These are phyloP conservation scores for Wickerhamomyces chaumierensis DNA, from an alignment of 805 yeast species.

Conservation along the genomic window DNA sequence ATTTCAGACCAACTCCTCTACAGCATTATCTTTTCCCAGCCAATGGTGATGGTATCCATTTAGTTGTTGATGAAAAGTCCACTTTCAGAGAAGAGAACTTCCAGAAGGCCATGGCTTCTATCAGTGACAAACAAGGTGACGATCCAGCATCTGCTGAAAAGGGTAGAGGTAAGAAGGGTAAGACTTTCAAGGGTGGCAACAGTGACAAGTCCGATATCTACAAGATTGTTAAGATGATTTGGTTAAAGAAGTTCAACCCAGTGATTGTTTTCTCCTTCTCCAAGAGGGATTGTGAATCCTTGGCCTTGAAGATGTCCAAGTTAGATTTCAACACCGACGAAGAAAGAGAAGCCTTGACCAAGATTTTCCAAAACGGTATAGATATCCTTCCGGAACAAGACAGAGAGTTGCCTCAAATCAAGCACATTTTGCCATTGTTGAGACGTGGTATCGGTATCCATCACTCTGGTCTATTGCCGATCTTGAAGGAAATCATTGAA, in stretches of 20 bases:
- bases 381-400: constrained; percentile 82
- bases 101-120: constrained; percentile 96
- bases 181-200: constrained; percentile 79
- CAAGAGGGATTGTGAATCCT: constrained; percentile 90
- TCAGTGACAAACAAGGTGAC: constrained; percentile 73
- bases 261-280: constrained; percentile 98
- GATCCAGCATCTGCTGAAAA: constrained; percentile 56
- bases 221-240: constrained; percentile 95
- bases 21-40: constrained; percentile 97
- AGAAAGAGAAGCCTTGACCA: constrained; percentile 82
- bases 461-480: constrained; percentile 92
- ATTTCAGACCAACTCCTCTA: constrained; percentile 96
- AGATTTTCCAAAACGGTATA: constrained; percentile 86
- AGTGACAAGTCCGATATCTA: constrained; percentile 76
- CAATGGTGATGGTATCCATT: constrained; percentile 95
- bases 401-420: constrained; percentile 87
- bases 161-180: constrained; percentile 63
- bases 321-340: constrained; percentile 89
- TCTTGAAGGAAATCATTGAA: constrained; percentile 89
- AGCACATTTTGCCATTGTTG: constrained; percentile 77
- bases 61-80: constrained; percentile 96
- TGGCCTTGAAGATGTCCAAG: constrained; percentile 92
- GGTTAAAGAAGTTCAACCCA: constrained; percentile 93
- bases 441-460: constrained; percentile 97
- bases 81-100: constrained; percentile 94